phyloP scores from a whole-genome alignment of 768 basidiomycete species.

The Leccinellum luteum region DNA sequence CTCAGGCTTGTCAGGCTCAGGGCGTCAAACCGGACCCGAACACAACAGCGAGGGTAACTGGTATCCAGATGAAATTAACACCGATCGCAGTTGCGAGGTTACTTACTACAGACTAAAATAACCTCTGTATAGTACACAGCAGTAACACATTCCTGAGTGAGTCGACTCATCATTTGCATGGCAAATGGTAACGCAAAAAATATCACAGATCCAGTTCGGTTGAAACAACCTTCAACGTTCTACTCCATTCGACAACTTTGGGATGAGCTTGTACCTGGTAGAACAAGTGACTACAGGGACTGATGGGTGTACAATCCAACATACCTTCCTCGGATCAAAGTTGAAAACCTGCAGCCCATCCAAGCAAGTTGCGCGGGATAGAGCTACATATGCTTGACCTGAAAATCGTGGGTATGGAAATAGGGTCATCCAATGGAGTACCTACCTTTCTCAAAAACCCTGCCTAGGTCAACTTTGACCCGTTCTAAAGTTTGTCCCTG shows the following conservation, averaged over 20 bases:
- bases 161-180: not conserved
- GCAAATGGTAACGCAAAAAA: not conserved
- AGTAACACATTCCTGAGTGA: not conserved
- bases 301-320: not conserved
- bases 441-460: slow-evolving; percentile 89
- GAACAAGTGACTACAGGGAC: slow-evolving; percentile 2
- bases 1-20: not conserved
- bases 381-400: slow-evolving; percentile 91
- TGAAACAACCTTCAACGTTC: slow-evolving; percentile 55
- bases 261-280: slow-evolving; percentile 67
- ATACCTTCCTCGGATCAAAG: slow-evolving; percentile 73
- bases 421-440: not conserved
- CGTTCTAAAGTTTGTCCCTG: slow-evolving; percentile 96
- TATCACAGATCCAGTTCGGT: slow-evolving; percentile 9
- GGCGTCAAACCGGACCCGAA: not conserved
- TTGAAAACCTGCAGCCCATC: slow-evolving; percentile 83
- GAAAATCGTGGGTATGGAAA: slow-evolving; percentile 2
- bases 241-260: slow-evolving; percentile 71
- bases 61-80: not conserved
- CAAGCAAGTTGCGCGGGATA: slow-evolving; percentile 84
- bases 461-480: slow-evolving; percentile 90
- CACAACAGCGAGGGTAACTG: not conserved
- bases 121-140: not conserved
- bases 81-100: not conserved
- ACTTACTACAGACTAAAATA: not conserved